Evolutionary conservation across 1,284 basidiomycete species (phyloP).

Genomic region (Heliocybe sulcata): DNA sequence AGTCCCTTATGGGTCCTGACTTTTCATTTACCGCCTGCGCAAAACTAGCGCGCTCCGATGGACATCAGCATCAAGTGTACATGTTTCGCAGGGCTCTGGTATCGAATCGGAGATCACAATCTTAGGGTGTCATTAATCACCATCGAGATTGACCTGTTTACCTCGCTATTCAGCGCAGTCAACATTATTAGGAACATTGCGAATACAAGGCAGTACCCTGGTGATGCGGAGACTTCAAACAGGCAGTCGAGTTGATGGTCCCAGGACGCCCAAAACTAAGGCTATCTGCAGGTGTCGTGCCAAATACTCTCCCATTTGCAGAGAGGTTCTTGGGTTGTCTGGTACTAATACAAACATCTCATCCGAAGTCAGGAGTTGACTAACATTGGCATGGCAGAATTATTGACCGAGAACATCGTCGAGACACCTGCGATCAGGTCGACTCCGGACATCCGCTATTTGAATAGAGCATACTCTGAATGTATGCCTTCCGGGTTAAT

Average conservation of each 20-base stretch:
- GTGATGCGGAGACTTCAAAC: neutral
- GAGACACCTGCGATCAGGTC: neutral
- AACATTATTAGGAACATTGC: neutral
- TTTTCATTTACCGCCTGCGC: too few relatives aligned
- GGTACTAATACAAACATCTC: neutral
- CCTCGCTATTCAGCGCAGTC: neutral
- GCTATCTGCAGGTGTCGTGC: neutral
- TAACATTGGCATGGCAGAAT: too few relatives aligned
- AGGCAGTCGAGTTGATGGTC: neutral
- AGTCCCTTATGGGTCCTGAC: too few relatives aligned
- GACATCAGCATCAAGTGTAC: neutral
- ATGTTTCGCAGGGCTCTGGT: neutral
- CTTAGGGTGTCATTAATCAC: neutral
- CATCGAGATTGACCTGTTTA: neutral
- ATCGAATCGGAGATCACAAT: neutral
- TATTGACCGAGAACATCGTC: neutral
- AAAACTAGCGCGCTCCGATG: too few relatives aligned
- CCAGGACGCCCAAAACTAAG: neutral
- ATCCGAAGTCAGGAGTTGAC: too few relatives aligned
- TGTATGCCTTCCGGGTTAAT: too few relatives aligned
- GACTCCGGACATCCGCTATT: too few relatives aligned
- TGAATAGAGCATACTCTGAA: too few relatives aligned
- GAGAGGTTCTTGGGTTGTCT: neutral
- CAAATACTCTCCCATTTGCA: too few relatives aligned
- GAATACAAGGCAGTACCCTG: neutral